Evolutionary conservation across 1,139 yeast genomes (phyloP).

Genomic region (Trichomonascaceae sp.): DNA sequence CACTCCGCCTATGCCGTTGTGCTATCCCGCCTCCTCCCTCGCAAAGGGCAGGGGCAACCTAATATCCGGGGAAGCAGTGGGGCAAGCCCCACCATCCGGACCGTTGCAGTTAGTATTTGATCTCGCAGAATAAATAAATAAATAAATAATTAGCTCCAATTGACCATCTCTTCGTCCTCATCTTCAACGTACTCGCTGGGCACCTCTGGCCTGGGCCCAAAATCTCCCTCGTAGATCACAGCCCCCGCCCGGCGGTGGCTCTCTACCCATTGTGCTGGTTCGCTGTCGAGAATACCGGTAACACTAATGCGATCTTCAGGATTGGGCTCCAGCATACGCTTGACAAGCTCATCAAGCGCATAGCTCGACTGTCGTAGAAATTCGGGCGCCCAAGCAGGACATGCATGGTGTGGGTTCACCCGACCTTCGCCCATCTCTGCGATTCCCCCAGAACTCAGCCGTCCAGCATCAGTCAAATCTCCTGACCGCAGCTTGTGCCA

Average conservation of each 20-base stretch:
- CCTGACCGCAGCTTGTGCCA: conserved; percentile 97
- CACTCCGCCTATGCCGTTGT: too few species aligned
- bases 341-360: conserved; percentile 66
- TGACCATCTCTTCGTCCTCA: background rate
- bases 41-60: too few species aligned
- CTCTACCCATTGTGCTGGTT: conserved; percentile 71
- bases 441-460: conserved; percentile 58
- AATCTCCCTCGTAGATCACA: conserved; percentile 90
- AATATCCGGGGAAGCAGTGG: too few species aligned
- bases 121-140: too few species aligned
- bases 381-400: conserved; percentile 76
- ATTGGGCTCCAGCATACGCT: conserved; percentile 80
- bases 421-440: conserved; percentile 7
- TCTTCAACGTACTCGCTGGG: too few species aligned
- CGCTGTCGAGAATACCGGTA: conserved; percentile 46
- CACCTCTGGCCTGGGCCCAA: conserved; percentile 64
- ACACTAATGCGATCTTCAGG: conserved; percentile 81
- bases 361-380: conserved; percentile 66
- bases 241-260: conserved; percentile 86
- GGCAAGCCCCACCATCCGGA: too few species aligned
- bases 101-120: too few species aligned
- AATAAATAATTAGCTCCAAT: background rate
- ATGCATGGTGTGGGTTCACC: conserved; percentile 7
- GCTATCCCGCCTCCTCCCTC: too few species aligned
- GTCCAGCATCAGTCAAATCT: conserved; percentile 90